Evolutionary conservation across 176 grass and related monocot species (phyloP).

Genomic region (Avena eriantha): DNA sequence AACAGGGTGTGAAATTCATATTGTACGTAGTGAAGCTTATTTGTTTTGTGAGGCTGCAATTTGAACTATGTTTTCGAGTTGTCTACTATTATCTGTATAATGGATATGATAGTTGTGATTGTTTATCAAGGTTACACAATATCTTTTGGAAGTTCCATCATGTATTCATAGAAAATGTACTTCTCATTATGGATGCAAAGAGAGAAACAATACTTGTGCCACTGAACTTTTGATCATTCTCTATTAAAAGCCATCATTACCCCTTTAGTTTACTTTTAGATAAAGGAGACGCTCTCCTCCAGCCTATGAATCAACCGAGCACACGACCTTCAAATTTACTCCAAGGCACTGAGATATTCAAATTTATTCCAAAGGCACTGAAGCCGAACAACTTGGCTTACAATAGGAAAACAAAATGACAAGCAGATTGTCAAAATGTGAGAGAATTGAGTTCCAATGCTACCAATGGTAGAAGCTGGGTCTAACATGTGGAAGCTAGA

Average conservation of each 20-base stretch:
- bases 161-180: neutral
- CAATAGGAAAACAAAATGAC: neutral
- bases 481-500: neutral
- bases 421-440: neutral
- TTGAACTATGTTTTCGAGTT: slow-evolving; percentile 39
- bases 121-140: neutral
- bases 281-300: neutral
- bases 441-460: neutral
- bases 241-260: neutral
- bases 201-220: slow-evolving; percentile 5
- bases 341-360: too few species aligned
- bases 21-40: slow-evolving; percentile 52
- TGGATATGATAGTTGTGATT: slow-evolving; percentile 24
- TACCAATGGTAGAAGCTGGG: neutral
- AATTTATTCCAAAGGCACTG: too few species aligned
- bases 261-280: neutral
- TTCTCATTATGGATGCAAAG: slow-evolving; percentile 7
- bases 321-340: too few species aligned
- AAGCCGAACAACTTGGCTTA: too few species aligned
- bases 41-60: slow-evolving; percentile 46
- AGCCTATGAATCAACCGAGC: neutral
- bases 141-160: neutral
- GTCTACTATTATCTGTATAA: slow-evolving; percentile 26
- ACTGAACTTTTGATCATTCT: neutral
- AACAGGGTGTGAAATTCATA: slow-evolving; percentile 42